Evolutionary conservation across 768 basidiomycete genomes (phyloP), one percentile per base, ranked within the genome.

Genomic region (Macrocybe gigantea): DNA sequence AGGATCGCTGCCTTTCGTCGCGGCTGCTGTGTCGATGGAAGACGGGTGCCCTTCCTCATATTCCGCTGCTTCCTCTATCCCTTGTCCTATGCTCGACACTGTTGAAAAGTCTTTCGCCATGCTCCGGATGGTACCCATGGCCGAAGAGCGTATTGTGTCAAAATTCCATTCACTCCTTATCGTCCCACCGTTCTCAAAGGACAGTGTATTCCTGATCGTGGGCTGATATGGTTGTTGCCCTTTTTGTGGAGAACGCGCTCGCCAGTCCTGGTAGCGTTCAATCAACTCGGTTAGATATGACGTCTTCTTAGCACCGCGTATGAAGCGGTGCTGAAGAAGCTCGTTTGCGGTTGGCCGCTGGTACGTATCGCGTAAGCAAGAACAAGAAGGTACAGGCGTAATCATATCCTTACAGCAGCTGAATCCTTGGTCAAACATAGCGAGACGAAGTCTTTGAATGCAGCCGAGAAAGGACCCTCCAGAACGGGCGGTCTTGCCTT

Each of bases 121-220:
- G 48, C 78, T 83, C 43, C 82, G 79, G 60, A 85, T 82, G 2
- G 88, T 83, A 37, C 87, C 88, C 80, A 90, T 86, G 3, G 83
- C 80, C 30, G 82, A 75, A 5, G 85, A 76, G 50, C 74, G 83
- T 56, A 93, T 71, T 2, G 91, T 94, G 57, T 93, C 93, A 62
- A 98, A 98, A 62, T 88, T 91, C 96, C 95, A 98, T 53, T 93
- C 93, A 59, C 88, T 93, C 60, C 81, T 79, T 66, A 95, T 76
- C 1, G 93, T 91, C 39, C 77, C 80, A 51, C 78, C 81, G 42
- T 63, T 65, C 55, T 89, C 88, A 88, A 87, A 90, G 40, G 76
- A 72, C 41, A 71, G 63, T 44, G 72, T 81, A 52, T 76, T 79
- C 51, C 76, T 72, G 44, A 82, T 63, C 5, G 85, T 75, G 8